Base-by-base conservation (phyloP, 345 rosid genomes). In the Excoecaria agallocha region DNA sequence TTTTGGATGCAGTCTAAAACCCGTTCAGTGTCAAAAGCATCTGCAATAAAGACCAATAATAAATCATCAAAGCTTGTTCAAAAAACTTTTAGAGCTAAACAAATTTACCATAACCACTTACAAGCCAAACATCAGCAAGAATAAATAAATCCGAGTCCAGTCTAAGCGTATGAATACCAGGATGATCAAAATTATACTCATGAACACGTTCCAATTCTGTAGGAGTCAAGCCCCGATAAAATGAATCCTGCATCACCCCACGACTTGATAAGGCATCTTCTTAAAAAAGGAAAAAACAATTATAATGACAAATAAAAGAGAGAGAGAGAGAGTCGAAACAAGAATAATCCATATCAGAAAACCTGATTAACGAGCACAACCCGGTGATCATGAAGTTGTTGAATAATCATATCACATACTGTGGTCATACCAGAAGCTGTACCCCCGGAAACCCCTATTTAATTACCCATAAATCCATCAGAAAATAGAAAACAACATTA, bases 361-460 rank as follows among this genome's bases (percentile, higher is more conserved):
- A 95, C 98, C 99, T 96, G 99, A 82, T 85, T 96, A 70, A 96
- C 90, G 50, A 91, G 88, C 73, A 96, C 99, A 62, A 93, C 90
- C 3, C 99, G 97, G 79, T 96, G 99, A 86, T 96, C 99, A 69
- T 91, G 99, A 78, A 96, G 98, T 78, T 91, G 94, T 72, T 96
- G 98, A 77, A 96, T 96, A 62, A 96, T 96, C 99, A 93, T 93
- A 78, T 96, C 99, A 78, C 99, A 96, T 22, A 96, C 99, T 0
- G 98, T 96, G 12, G 99, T 96, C 83, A 93, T 96, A 51, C 99
- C 99, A 0, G 99, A 96, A 82, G 99, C 98, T 7, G 98, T 96
- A 78, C 99, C 99, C 66, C 99, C 99, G 10, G 95, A 91, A 38
- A 96, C 99, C 74, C 99, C 98, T 96, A 81, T 66, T 74, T 38